Conservation (phyloP, 257 asterid genomes). For the Penstemon davidsonii region DNA sequence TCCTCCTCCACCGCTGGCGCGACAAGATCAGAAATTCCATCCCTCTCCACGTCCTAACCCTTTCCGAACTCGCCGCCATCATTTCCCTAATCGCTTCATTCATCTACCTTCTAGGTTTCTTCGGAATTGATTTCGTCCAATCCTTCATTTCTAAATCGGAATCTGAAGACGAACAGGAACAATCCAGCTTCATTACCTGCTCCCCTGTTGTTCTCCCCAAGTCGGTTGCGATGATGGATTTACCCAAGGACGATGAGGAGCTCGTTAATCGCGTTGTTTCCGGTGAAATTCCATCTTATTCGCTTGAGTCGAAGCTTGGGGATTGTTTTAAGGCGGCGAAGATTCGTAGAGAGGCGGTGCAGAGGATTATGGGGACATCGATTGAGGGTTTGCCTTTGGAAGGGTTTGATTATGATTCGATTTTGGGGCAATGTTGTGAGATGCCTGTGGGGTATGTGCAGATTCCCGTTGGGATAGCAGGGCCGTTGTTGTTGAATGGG, state of each 20-base stretch:
- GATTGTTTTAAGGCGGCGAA: slow-evolving; percentile 71
- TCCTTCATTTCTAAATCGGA: slow-evolving; percentile 65
- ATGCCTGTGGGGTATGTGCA: slow-evolving; percentile 92
- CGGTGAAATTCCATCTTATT: slow-evolving; percentile 66
- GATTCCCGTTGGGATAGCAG: slow-evolving; percentile 92
- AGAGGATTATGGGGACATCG: slow-evolving; percentile 67
- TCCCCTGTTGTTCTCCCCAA: slow-evolving; percentile 23
- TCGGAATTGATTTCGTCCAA: slow-evolving; percentile 90
- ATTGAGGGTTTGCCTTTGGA: slow-evolving; percentile 73
- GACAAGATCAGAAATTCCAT: slow-evolving; percentile 83
- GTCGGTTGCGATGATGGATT: slow-evolving; percentile 28
- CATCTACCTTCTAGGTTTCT: slow-evolving; percentile 75
- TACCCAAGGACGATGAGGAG: slow-evolving; percentile 59
- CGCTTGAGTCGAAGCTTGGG: slow-evolving; percentile 76
- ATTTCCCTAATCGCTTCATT: slow-evolving; percentile 71
- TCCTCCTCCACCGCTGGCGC: slow-evolving; percentile 85
- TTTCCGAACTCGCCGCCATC: slow-evolving; percentile 74
- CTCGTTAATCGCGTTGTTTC: slow-evolving; percentile 66
- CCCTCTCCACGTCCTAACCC: slow-evolving; percentile 78
- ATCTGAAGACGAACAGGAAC: slow-evolving; percentile 36
- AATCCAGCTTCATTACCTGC: neutral
- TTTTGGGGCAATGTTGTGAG: slow-evolving; percentile 94
- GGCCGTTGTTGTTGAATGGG: slow-evolving; percentile 78
- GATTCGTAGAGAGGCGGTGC: slow-evolving; percentile 74
- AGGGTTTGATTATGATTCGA: slow-evolving; percentile 77